Conservation (phyloP, 768 basidiomycete genomes). For the Gloeostereum incarnatum region DNA sequence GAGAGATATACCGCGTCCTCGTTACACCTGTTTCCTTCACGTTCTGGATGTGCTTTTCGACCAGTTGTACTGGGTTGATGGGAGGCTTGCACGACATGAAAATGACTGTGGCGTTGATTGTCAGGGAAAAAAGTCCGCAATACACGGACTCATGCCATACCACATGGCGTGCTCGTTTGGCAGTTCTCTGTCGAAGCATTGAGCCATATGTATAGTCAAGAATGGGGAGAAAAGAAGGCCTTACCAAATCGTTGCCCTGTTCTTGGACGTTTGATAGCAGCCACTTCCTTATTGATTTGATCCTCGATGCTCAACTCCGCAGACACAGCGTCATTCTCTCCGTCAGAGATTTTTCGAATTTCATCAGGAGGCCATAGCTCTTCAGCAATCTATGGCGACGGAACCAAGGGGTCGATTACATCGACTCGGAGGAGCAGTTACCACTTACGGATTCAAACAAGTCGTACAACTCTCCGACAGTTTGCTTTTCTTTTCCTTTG, state of each 20-base stretch:
- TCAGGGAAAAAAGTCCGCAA: slow-evolving; percentile 3
- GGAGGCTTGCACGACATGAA: slow-evolving; percentile 78
- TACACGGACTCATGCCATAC: slow-evolving; percentile 23
- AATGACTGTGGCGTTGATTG: slow-evolving; percentile 36
- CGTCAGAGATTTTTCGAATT: slow-evolving; percentile 9
- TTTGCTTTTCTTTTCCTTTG: slow-evolving; percentile 75
- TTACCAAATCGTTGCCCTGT: slow-evolving; percentile 58
- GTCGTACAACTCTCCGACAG: slow-evolving; percentile 69
- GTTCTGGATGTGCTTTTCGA: slow-evolving; percentile 52
- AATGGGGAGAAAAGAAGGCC: slow-evolving; percentile 9
- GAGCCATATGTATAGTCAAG: background rate
- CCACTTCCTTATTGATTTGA: slow-evolving; percentile 65
- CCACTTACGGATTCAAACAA: slow-evolving; percentile 63
- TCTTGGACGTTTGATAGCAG: slow-evolving; percentile 57
- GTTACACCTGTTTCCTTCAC: slow-evolving; percentile 55
- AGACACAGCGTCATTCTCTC: slow-evolving; percentile 19
- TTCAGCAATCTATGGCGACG: slow-evolving; percentile 54
- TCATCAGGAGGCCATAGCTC: slow-evolving; percentile 57
- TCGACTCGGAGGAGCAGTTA: background rate
- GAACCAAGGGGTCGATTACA: background rate
- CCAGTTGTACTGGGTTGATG: slow-evolving; percentile 65
- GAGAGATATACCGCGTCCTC: slow-evolving; percentile 44
- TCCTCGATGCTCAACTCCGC: slow-evolving; percentile 50
- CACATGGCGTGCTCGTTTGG: slow-evolving; percentile 72
- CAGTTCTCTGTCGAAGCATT: slow-evolving; percentile 46